Conservation (phyloP, 1,284 basidiomycete genomes). For the Malassezia caprae region DNA sequence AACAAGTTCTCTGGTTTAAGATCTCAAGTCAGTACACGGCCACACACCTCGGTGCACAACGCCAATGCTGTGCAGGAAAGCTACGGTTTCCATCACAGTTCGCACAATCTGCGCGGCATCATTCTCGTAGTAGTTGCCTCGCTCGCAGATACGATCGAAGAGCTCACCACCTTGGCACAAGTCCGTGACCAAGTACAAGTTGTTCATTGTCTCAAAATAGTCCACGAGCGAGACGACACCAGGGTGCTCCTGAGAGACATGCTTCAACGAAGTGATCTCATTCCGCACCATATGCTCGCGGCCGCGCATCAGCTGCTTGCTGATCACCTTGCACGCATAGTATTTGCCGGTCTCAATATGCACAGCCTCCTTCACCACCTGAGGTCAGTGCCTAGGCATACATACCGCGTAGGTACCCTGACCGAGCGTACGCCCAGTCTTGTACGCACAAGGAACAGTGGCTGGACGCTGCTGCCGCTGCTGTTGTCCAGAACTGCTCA, state of each 20-base stretch:
- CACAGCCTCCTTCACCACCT: slow-evolving; percentile 83
- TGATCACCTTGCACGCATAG: slow-evolving; percentile 52
- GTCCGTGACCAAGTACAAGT: slow-evolving; percentile 75
- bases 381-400: neutral
- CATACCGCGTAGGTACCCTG: slow-evolving; percentile 69
- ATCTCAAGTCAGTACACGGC: slow-evolving; percentile 52
- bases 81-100: slow-evolving; percentile 74
- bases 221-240: slow-evolving; percentile 69
- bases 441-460: slow-evolving; percentile 46
- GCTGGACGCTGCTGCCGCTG: slow-evolving; percentile 18
- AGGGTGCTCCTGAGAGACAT: slow-evolving; percentile 75
- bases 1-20: slow-evolving; percentile 95
- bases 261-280: slow-evolving; percentile 89
- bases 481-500: neutral
- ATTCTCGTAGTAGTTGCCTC: slow-evolving; percentile 89
- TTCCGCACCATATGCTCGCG: slow-evolving; percentile 66
- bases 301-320: slow-evolving; percentile 87
- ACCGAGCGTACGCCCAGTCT: slow-evolving; percentile 51
- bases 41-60: slow-evolving; percentile 82
- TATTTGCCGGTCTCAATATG: slow-evolving; percentile 72
- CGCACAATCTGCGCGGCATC: slow-evolving; percentile 83
- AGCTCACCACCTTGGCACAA: slow-evolving; percentile 95
- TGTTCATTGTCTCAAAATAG: slow-evolving; percentile 95
- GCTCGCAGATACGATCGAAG: slow-evolving; percentile 94
- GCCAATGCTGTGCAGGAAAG: slow-evolving; percentile 81